These are phyloP conservation scores for Aspergillus tamarii DNA, from an alignment of 2,329 filamentous ascomycete genomes.

Conservation along the genomic window DNA sequence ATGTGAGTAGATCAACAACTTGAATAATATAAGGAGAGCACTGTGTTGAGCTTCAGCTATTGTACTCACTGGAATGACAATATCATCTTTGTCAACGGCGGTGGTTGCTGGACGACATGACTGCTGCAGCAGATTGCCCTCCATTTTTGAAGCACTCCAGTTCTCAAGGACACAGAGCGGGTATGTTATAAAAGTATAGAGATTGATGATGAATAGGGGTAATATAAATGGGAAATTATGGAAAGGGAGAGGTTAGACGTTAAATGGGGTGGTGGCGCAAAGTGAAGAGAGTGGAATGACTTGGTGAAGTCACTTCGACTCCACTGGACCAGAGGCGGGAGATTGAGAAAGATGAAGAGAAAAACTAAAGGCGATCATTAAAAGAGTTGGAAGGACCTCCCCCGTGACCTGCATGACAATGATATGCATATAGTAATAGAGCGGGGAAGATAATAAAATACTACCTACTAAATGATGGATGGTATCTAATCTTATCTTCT, in stretches of 20 bases:
- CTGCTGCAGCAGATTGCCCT: slow-evolving; percentile 24
- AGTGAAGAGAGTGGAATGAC: not conserved
- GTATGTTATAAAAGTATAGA: not conserved
- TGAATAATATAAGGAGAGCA: not conserved
- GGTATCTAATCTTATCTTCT: slow-evolving; percentile 4
- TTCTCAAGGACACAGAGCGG: not conserved
- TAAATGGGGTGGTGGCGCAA: not conserved
- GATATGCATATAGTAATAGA: not conserved
- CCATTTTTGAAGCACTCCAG: slow-evolving; percentile 5
- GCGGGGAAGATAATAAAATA: not conserved
- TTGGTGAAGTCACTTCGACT: slow-evolving; percentile 4
- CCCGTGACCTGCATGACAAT: not conserved
- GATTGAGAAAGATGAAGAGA: not conserved
- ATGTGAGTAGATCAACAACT: not conserved
- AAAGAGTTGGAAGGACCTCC: not conserved
- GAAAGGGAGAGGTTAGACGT: not conserved
- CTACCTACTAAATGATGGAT: not conserved
- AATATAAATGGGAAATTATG: not conserved
- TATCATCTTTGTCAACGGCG: slow-evolving; percentile 48
- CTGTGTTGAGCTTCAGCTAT: not conserved
- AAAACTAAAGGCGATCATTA: not conserved
- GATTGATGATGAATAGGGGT: not conserved
- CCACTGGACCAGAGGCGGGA: not conserved
- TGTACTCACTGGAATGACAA: slow-evolving; percentile 46
- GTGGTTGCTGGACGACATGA: slow-evolving; percentile 29